These are phyloP conservation scores for Saitozyma sp. DNA, from an alignment of 768 basidiomycete genomes.

Conservation along the genomic window DNA sequence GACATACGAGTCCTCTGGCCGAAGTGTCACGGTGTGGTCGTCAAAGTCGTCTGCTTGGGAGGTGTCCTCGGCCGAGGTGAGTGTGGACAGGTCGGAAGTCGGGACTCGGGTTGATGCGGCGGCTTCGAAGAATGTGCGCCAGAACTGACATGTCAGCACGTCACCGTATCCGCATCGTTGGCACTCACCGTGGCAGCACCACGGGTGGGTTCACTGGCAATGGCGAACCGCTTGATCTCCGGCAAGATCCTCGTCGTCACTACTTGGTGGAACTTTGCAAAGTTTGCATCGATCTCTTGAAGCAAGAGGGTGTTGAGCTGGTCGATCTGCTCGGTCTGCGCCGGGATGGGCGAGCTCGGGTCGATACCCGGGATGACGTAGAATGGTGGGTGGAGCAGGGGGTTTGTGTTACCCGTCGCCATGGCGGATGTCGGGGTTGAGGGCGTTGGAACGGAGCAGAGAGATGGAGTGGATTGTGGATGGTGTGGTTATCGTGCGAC, in stretches of 20 bases:
- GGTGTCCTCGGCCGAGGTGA: constrained; percentile 7
- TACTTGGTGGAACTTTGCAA: constrained; percentile 82
- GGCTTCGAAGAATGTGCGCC: constrained; percentile 93
- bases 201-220: constrained; percentile 79
- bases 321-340: constrained; percentile 90
- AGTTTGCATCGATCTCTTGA: constrained; percentile 92
- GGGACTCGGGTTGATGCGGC: constrained; percentile 85
- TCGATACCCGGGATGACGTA: constrained; percentile 45
- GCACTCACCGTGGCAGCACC: constrained; percentile 80
- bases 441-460: too few species aligned
- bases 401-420: constrained; percentile 15
- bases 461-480: too few species aligned
- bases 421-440: too few species aligned
- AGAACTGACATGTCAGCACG: constrained; percentile 65
- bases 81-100: constrained; percentile 60
- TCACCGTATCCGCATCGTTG: not conserved
- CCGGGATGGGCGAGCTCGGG: constrained; percentile 56
- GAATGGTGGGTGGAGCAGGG: constrained; percentile 46
- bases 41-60: constrained; percentile 12
- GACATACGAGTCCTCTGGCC: constrained; percentile 16
- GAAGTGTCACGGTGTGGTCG: constrained; percentile 9
- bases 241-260: constrained; percentile 79
- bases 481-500: too few species aligned
- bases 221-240: constrained; percentile 83
- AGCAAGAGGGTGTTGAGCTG: constrained; percentile 89